These are phyloP conservation scores for Psophocarpus tetragonolobus DNA, from an alignment of 306 rosid species.

Conservation along the genomic window DNA sequence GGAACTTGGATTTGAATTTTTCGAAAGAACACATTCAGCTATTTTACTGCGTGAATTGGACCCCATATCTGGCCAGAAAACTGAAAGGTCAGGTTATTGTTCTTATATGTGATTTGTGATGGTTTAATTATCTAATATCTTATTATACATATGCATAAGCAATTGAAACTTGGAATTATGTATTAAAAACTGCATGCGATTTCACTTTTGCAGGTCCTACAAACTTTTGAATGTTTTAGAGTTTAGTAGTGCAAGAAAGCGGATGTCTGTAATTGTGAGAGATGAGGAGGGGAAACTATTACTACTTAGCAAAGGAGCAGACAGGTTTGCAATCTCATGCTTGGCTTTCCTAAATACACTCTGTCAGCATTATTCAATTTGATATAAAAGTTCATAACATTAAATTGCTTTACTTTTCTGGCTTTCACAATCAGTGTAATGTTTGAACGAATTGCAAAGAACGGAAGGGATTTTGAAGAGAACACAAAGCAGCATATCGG, in stretches of 20 bases:
- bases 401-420: conserved; percentile 23
- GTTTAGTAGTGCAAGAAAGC: conserved; percentile 91
- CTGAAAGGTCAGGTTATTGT: conserved; percentile 57
- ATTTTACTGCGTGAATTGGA: conserved; percentile 68
- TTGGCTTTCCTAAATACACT: conserved; percentile 6
- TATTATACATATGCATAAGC: not conserved
- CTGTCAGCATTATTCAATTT: not conserved
- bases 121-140: not conserved
- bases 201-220: conserved; percentile 63
- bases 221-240: conserved; percentile 72
- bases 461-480: conserved; percentile 83
- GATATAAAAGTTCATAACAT: conserved; percentile 10
- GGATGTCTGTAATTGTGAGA: conserved; percentile 91
- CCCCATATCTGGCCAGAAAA: conserved; percentile 45
- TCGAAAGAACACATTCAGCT: conserved; percentile 68
- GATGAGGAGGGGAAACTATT: conserved; percentile 67
- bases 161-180: conserved; percentile 3
- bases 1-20: conserved; percentile 93
- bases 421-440: conserved; percentile 68
- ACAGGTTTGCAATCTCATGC: conserved; percentile 68
- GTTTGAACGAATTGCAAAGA: conserved; percentile 82
- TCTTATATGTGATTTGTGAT: conserved; percentile 3
- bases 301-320: conserved; percentile 90
- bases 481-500: conserved; percentile 67
- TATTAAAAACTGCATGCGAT: conserved; percentile 22